These are phyloP conservation scores for Taxillus chinensis DNA, from an alignment of 164 flowering plant species.

Conservation along the genomic window DNA sequence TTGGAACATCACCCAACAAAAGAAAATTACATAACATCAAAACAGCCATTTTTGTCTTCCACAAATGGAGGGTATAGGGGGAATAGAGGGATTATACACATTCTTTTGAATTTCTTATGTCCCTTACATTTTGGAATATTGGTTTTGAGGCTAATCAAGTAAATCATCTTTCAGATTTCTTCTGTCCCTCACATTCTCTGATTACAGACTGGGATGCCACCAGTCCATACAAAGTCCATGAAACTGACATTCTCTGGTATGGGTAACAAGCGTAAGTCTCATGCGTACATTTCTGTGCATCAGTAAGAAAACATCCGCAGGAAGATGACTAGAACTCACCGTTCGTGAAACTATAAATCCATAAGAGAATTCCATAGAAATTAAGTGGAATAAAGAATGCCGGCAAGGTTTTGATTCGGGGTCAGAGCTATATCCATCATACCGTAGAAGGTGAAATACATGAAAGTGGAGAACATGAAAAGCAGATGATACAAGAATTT, in stretches of 20 bases:
- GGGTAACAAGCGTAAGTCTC: neutral
- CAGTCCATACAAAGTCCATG: constrained; percentile 27
- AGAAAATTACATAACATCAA: too few species aligned
- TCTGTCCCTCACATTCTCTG: too few species aligned
- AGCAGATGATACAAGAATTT: constrained; percentile 31
- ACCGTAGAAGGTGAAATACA: constrained; percentile 37
- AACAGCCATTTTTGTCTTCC: too few species aligned
- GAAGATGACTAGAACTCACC: constrained; percentile 1
- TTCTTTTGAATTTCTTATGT: too few species aligned
- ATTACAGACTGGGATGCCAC: constrained; percentile 12
- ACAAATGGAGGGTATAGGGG: too few species aligned
- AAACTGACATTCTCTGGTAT: constrained; percentile 1
- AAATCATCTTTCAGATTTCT: too few species aligned
- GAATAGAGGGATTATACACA: too few species aligned
- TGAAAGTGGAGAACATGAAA: constrained; percentile 29
- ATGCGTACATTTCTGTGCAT: neutral
- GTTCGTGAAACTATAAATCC: constrained; percentile 14
- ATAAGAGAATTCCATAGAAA: constrained; percentile 16
- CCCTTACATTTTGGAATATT: too few species aligned
- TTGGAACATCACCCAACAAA: too few species aligned
- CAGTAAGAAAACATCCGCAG: neutral
- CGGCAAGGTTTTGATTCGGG: constrained; percentile 21
- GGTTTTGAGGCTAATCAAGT: too few species aligned
- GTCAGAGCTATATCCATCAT: constrained; percentile 36
- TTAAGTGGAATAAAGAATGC: constrained; percentile 14